Percentiles rank a stretch among this genome's conserved stretches.
Evolutionary conservation across 225 moss, liverwort and hornwort genomes (phyloP).

Genomic region (Rhytidiadelphus loreus): DNA sequence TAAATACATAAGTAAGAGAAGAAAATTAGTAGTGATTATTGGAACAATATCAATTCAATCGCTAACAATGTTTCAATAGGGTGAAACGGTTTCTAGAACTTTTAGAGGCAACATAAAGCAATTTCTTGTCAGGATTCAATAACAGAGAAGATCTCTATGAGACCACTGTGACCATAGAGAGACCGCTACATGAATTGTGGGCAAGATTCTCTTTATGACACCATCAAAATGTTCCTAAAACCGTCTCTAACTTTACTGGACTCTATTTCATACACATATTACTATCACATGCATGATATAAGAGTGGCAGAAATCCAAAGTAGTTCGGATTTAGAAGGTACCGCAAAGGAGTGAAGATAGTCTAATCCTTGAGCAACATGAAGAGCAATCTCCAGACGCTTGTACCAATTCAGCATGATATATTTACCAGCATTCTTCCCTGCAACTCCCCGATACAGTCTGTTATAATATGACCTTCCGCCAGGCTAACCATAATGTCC

Average conservation of each 20-base stretch:
- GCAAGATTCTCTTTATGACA: background rate
- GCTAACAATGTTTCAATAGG: background rate
- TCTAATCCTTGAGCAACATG: conserved; percentile 55
- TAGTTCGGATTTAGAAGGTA: background rate
- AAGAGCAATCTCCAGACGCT: conserved; percentile 52
- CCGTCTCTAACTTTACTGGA: background rate
- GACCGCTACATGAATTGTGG: background rate
- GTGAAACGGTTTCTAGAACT: background rate
- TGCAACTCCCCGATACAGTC: background rate
- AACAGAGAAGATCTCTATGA: background rate
- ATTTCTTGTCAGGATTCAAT: background rate
- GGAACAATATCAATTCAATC: background rate
- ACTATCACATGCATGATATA: background rate
- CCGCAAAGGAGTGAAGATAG: conserved; percentile 59
- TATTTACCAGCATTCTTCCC: conserved; percentile 32
- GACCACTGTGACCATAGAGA: background rate
- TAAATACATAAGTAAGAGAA: background rate
- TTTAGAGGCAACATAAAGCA: background rate
- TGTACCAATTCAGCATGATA: conserved; percentile 45
- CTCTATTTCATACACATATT: background rate
- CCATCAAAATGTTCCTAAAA: background rate
- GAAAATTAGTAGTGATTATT: background rate
- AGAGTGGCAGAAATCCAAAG: background rate
- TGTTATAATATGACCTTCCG: background rate
- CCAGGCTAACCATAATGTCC: background rate